These are phyloP conservation scores for Podaxis carcinomalis DNA, from an alignment of 768 basidiomycete genomes.

Conservation along the genomic window DNA sequence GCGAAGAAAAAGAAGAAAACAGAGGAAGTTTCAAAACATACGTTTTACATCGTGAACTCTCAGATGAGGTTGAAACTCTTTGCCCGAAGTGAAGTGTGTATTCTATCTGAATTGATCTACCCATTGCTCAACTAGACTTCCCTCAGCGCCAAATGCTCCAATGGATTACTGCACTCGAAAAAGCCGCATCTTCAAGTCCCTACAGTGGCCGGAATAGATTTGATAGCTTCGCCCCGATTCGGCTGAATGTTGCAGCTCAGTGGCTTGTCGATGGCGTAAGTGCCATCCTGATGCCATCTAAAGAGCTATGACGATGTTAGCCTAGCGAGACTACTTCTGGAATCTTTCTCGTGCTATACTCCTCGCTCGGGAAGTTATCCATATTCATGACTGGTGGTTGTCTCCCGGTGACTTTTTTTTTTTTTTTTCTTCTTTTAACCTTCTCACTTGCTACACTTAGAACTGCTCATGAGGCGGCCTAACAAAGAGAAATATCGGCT, in stretches of 20 bases:
- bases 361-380: slow-evolving; percentile 82
- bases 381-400: slow-evolving; percentile 99
- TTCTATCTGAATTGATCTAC: background rate
- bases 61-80: slow-evolving; percentile 85
- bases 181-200: slow-evolving; percentile 68
- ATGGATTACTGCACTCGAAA: slow-evolving; percentile 90
- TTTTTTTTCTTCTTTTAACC: background rate
- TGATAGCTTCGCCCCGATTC: slow-evolving; percentile 89
- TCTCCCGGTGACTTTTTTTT: slow-evolving; percentile 60
- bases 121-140: background rate
- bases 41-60: slow-evolving; percentile 89
- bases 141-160: slow-evolving; percentile 90
- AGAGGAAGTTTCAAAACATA: slow-evolving; percentile 82
- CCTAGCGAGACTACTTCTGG: slow-evolving; percentile 97
- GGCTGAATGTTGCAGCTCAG: slow-evolving; percentile 90
- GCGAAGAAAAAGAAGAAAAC: slow-evolving; percentile 19
- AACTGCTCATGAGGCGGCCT: slow-evolving; percentile 83
- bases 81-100: slow-evolving; percentile 77
- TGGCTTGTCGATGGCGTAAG: slow-evolving; percentile 97
- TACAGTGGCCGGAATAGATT: slow-evolving; percentile 85
- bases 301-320: slow-evolving; percentile 9
- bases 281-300: slow-evolving; percentile 12
- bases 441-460: slow-evolving; percentile 28
- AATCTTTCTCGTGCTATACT: slow-evolving; percentile 89
- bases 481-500: slow-evolving; percentile 81